A percentile compares a stretch with the other conserved stretches of the same genome.
These are phyloP conservation scores for Termitomyces sp. DNA, from an alignment of 768 basidiomycete species.

Conservation along the genomic window DNA sequence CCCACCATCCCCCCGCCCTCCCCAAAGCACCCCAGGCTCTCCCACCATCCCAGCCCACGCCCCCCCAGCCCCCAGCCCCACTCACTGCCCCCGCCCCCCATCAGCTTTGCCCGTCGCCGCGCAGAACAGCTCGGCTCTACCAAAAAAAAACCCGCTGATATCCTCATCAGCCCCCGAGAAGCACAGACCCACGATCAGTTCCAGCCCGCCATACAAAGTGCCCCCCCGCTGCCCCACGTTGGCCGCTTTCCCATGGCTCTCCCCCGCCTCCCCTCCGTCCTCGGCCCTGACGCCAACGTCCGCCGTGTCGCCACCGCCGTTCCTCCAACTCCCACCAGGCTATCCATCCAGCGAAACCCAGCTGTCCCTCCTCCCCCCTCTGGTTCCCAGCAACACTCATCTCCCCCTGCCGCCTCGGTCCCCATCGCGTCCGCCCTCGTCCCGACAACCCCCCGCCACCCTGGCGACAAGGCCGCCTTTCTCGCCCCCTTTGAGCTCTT, in stretches of 20 bases:
- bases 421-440: constrained; percentile 65
- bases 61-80: constrained; percentile 27
- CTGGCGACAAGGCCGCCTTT: constrained; percentile 71
- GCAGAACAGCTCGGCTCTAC: constrained; percentile 56
- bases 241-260: constrained; percentile 59
- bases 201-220: constrained; percentile 71
- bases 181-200: constrained; percentile 48
- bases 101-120: constrained; percentile 74
- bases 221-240: constrained; percentile 60
- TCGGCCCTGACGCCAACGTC: constrained; percentile 36
- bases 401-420: constrained; percentile 58
- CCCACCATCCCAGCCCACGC: constrained; percentile 22
- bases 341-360: constrained; percentile 41
- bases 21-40: constrained; percentile 21
- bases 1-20: constrained; percentile 20
- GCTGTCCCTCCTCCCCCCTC: constrained; percentile 7
- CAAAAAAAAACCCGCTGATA: constrained; percentile 75
- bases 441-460: constrained; percentile 65
- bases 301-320: constrained; percentile 57
- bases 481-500: constrained; percentile 80
- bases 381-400: constrained; percentile 34
- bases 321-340: constrained; percentile 68
- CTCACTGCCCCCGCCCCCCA: constrained; percentile 65
- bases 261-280: constrained; percentile 56
- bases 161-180: constrained; percentile 71